These are phyloP conservation scores for Aspergillus fumigatus DNA, from an alignment of 2,329 filamentous ascomycete genomes.

Conservation along the genomic window DNA sequence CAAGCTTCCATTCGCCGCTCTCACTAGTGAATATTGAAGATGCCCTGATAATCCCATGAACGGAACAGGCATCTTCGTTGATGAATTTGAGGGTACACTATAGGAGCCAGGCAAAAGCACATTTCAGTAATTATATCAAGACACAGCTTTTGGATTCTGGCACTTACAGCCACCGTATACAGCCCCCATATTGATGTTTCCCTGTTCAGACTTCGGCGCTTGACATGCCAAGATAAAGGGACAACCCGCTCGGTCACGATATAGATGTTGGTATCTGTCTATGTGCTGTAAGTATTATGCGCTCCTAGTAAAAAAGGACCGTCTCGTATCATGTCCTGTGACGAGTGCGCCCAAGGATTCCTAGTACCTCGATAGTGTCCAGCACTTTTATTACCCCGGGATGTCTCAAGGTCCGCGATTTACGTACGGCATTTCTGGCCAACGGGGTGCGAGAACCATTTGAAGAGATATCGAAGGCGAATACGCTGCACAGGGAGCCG, in stretches of 20 bases:
- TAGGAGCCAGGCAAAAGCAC: not conserved
- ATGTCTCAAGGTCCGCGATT: conserved; percentile 86
- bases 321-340: not conserved
- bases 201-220: conserved; percentile 77
- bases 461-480: conserved; percentile 83
- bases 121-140: not conserved
- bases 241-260: conserved; percentile 89
- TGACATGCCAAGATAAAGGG: conserved; percentile 85
- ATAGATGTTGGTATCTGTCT: conserved; percentile 94
- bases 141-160: not conserved
- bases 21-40: conserved; percentile 90
- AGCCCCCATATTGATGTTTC: conserved; percentile 98
- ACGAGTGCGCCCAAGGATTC: not conserved
- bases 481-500: conserved; percentile 89
- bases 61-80: conserved; percentile 85
- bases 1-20: conserved; percentile 96
- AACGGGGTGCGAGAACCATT: conserved; percentile 79
- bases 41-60: conserved; percentile 81
- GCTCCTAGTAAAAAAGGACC: no score
- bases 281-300: conserved; percentile 14
- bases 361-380: conserved; percentile 81
- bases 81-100: conserved; percentile 92
- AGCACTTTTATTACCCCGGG: conserved; percentile 91
- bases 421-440: conserved; percentile 89
- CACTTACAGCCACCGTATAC: conserved; percentile 70